Conservation (phyloP, 2,329 filamentous ascomycete genomes). For the Epichloe glyceriae region DNA sequence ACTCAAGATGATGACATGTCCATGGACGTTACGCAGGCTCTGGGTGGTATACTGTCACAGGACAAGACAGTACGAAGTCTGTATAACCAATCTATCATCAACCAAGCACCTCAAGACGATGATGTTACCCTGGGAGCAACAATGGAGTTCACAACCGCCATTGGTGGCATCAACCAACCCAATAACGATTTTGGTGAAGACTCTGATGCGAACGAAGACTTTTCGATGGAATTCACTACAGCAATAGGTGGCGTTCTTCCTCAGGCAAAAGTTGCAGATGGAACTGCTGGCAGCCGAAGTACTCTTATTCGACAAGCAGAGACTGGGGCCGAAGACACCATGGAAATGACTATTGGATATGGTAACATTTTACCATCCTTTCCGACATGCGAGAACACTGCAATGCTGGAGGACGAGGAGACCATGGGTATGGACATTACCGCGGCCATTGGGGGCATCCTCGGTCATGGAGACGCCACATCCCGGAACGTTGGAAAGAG, state of each 20-base stretch:
- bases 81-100: not conserved
- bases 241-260: slow-evolving; percentile 44
- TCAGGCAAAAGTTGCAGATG: slow-evolving; percentile 15
- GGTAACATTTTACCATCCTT: slow-evolving; percentile 36
- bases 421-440: slow-evolving; percentile 59
- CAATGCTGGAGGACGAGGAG: slow-evolving; percentile 12
- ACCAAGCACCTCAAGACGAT: slow-evolving; percentile 14
- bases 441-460: slow-evolving; percentile 47
- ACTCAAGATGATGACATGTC: slow-evolving; percentile 58
- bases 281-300: slow-evolving; percentile 9
- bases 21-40: slow-evolving; percentile 82
- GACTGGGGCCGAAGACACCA: slow-evolving; percentile 18
- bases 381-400: slow-evolving; percentile 19
- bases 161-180: slow-evolving; percentile 52
- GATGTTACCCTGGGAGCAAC: slow-evolving; percentile 23
- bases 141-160: slow-evolving; percentile 75
- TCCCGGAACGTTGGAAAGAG: slow-evolving; percentile 32
- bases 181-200: slow-evolving; percentile 20
- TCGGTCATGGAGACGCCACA: slow-evolving; percentile 24
- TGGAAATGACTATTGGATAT: slow-evolving; percentile 46
- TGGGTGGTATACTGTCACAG: slow-evolving; percentile 62
- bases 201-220: slow-evolving; percentile 45
- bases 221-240: slow-evolving; percentile 68
- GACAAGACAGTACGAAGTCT: slow-evolving; percentile 4
- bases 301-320: slow-evolving; percentile 20